phyloP scores from a whole-genome alignment of 2,329 filamentous ascomycete genomes.

The Magnaporthiopsis rhizophila region DNA sequence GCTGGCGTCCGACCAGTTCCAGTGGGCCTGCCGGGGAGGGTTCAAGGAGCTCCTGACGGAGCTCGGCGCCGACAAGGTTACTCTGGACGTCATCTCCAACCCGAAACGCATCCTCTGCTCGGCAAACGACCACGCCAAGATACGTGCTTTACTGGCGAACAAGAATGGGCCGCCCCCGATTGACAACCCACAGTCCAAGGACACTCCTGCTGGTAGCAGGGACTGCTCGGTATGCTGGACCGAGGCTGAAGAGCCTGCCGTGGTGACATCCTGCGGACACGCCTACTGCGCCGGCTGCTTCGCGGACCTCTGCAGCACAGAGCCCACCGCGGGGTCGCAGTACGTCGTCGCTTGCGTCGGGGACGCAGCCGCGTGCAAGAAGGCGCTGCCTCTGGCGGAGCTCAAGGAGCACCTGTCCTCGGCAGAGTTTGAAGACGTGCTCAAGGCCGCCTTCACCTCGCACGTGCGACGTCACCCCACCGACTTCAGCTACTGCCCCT shows the following conservation, averaged over 20 bases:
- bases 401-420: conserved; percentile 23
- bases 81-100: conserved; percentile 23
- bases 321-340: conserved; percentile 5
- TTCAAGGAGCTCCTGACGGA: conserved; percentile 18
- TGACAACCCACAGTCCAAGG: neutral
- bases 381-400: conserved; percentile 18
- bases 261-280: conserved; percentile 29
- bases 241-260: conserved; percentile 23
- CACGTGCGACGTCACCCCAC: conserved; percentile 25
- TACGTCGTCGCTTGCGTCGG: conserved; percentile 19
- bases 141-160: too few relatives aligned
- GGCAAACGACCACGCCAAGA: too few relatives aligned
- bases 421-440: conserved; percentile 26
- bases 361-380: conserved; percentile 17
- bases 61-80: conserved; percentile 21
- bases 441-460: conserved; percentile 25
- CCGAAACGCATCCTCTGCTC: conserved; percentile 23
- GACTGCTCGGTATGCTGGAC: conserved; percentile 29
- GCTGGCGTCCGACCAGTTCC: conserved; percentile 18
- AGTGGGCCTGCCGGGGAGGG: conserved; percentile 22
- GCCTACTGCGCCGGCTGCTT: conserved; percentile 35
- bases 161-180: neutral
- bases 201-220: neutral
- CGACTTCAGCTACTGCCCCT: conserved; percentile 31
- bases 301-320: conserved; percentile 17